Conservation (phyloP, 192 early-diverging fungal species). For the Gryganskiella cystojenkinii region DNA sequence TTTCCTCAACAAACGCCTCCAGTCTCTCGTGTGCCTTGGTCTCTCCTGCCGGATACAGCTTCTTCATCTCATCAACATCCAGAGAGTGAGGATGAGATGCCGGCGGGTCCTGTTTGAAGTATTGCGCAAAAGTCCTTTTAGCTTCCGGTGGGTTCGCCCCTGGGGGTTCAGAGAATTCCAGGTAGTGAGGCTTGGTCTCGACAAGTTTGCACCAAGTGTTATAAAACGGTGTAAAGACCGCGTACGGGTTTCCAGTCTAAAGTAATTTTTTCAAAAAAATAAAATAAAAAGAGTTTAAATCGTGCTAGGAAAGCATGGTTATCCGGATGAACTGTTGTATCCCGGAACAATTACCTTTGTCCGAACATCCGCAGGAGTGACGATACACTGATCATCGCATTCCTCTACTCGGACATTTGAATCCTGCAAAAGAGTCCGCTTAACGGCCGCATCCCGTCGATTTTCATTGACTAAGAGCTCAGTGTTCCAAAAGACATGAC, state of each 20-base stretch:
- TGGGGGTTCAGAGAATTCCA: conserved; percentile 11
- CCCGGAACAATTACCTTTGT: conserved; percentile 59
- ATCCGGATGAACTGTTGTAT: too few species aligned
- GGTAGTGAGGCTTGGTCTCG: conserved; percentile 32
- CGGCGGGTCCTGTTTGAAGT: conserved; percentile 9
- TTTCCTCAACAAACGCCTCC: conserved; percentile 40
- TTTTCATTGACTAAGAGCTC: conserved; percentile 69
- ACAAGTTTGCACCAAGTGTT: conserved; percentile 45
- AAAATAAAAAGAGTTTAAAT: neutral
- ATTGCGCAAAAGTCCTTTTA: conserved; percentile 9
- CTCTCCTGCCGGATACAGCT: conserved; percentile 62
- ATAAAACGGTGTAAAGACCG: conserved; percentile 44
- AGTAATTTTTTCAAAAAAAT: neutral
- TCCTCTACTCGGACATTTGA: conserved; percentile 35
- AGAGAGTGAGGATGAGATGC: conserved; percentile 22
- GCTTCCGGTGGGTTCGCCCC: conserved; percentile 22
- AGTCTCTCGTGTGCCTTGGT: conserved; percentile 53
- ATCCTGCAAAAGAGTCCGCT: conserved; percentile 13
- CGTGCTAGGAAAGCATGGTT: neutral
- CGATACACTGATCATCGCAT: conserved; percentile 68
- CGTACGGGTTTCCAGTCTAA: conserved; percentile 43
- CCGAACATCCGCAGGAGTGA: conserved; percentile 57
- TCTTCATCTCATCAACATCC: conserved; percentile 11
- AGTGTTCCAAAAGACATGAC: conserved; percentile 60
- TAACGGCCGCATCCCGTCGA: conserved; percentile 51